Conservation (phyloP, 2,329 filamentous ascomycete species). For the Cercospora beticola region DNA sequence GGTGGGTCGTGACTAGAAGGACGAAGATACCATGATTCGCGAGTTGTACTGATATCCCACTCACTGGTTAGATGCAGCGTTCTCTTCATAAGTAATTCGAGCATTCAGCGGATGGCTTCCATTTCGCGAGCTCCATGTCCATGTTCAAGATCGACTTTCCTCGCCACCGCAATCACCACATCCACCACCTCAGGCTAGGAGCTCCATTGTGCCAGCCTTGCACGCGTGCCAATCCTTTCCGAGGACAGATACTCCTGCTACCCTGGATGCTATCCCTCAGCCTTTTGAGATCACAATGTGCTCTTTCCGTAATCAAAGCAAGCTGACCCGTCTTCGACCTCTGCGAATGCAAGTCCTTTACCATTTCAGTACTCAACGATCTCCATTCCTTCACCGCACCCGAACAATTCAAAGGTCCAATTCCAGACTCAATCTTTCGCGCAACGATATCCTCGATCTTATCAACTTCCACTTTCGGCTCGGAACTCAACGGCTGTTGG, state of each 20-base stretch:
- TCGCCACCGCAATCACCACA: slow-evolving; percentile 21
- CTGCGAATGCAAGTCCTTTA: slow-evolving; percentile 14
- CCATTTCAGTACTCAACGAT: slow-evolving; percentile 9
- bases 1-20: neutral
- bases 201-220: slow-evolving; percentile 5
- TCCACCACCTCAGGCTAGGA: slow-evolving; percentile 27
- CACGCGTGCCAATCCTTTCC: slow-evolving; percentile 24
- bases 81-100: neutral
- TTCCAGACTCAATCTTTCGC: neutral
- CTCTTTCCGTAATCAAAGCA: slow-evolving; percentile 20
- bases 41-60: slow-evolving; percentile 1
- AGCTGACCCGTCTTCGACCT: slow-evolving; percentile 14
- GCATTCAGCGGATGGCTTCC: neutral
- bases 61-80: slow-evolving; percentile 1
- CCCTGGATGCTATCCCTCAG: slow-evolving; percentile 19
- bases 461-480: slow-evolving; percentile 1
- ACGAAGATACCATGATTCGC: slow-evolving; percentile 2
- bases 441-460: neutral
- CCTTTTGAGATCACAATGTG: slow-evolving; percentile 21
- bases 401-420: neutral
- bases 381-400: slow-evolving; percentile 14
- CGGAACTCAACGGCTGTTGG: neutral
- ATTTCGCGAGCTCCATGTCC: neutral
- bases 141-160: neutral
- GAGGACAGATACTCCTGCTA: slow-evolving; percentile 24